A percentile compares a stretch with the other conserved stretches of the same genome.
These are phyloP conservation scores for Mucor racemosus DNA, from an alignment of 371 early-diverging fungal species.

Conservation along the genomic window DNA sequence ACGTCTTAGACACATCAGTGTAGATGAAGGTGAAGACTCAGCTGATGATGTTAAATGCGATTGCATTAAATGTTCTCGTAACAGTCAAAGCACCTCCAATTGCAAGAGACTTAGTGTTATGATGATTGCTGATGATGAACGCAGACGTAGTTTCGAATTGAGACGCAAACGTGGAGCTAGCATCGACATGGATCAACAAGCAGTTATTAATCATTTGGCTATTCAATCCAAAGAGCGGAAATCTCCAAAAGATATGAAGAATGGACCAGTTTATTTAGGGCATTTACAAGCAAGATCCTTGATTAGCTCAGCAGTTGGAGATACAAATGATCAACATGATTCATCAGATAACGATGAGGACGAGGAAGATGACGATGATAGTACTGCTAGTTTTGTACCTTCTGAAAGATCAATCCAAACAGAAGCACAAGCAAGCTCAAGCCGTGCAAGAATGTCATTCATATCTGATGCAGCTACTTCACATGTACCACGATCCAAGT, in stretches of 20 bases:
- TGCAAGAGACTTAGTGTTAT: slow-evolving; percentile 38
- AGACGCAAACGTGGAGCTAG: slow-evolving; percentile 43
- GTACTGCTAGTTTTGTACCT: slow-evolving; percentile 21
- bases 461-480: slow-evolving; percentile 14
- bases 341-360: slow-evolving; percentile 6
- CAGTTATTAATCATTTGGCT: background rate
- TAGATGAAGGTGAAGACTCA: slow-evolving; percentile 21
- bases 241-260: slow-evolving; percentile 6
- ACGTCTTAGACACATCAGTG: slow-evolving; percentile 31
- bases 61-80: slow-evolving; percentile 31
- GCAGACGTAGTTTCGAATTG: slow-evolving; percentile 37
- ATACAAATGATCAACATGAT: background rate
- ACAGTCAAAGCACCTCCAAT: background rate
- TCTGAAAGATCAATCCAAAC: slow-evolving; percentile 27
- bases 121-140: slow-evolving; percentile 28
- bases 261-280: slow-evolving; percentile 28
- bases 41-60: slow-evolving; percentile 18
- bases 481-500: slow-evolving; percentile 11
- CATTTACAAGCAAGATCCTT: slow-evolving; percentile 23
- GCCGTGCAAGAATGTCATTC: slow-evolving; percentile 10
- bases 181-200: slow-evolving; percentile 24
- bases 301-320: background rate
- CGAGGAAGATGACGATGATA: slow-evolving; percentile 23
- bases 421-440: slow-evolving; percentile 27
- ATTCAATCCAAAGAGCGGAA: background rate